Percentiles rank a stretch among this genome's conserved stretches.
These are phyloP conservation scores for Rhododendron griersonianum DNA, from an alignment of 148 eudicot genomes.

Conservation along the genomic window DNA sequence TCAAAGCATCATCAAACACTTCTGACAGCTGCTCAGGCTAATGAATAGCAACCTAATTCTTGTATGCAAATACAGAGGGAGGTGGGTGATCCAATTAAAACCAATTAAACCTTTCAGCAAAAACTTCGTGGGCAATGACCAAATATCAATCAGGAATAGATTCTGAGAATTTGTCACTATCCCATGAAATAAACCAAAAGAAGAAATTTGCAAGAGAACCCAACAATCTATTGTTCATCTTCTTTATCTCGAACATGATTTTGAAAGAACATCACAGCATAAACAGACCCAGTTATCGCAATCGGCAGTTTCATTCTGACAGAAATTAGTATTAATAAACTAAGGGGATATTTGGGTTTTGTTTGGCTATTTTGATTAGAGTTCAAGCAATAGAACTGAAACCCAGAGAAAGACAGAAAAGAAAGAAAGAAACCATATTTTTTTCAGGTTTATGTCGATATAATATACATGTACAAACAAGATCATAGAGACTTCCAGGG, in stretches of 20 bases:
- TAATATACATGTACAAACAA: neutral
- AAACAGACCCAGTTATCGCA: neutral
- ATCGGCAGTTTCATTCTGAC: neutral
- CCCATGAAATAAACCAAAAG: neutral
- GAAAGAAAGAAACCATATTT: neutral
- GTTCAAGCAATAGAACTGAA: neutral
- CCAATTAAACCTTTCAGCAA: neutral
- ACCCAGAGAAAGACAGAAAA: neutral
- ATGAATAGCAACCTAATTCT: neutral
- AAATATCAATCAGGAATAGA: neutral
- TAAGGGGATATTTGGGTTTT: neutral
- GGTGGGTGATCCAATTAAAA: constrained; percentile 4
- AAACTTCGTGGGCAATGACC: neutral
- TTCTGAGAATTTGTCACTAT: neutral
- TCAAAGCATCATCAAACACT: constrained; percentile 6
- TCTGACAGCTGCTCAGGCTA: constrained; percentile 8
- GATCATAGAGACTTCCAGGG: neutral
- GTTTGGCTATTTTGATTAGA: neutral
- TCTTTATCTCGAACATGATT: neutral
- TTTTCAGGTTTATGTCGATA: neutral
- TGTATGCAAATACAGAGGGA: neutral
- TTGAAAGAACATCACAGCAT: neutral
- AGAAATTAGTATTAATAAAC: neutral
- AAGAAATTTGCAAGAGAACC: neutral
- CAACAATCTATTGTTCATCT: neutral